Evolutionary conservation across 192 early-diverging fungal species (phyloP).

Genomic region (Chytriomyces sp.): DNA sequence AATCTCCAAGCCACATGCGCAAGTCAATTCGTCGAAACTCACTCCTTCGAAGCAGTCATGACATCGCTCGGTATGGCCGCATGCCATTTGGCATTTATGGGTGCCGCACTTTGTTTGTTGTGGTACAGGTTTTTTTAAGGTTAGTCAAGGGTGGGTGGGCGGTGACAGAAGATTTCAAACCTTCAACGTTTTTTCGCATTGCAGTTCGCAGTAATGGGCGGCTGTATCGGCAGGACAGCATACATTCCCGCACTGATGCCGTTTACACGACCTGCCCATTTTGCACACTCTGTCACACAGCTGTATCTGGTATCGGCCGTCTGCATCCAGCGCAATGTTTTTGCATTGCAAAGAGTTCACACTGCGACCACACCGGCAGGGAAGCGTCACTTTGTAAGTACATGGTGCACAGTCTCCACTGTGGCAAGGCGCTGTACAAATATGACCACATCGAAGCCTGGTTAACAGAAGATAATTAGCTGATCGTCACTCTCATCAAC

Average conservation of each 20-base stretch:
- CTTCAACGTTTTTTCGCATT: slow-evolving; percentile 49
- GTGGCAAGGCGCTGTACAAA: slow-evolving; percentile 47
- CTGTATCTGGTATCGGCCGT: slow-evolving; percentile 35
- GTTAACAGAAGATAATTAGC: neutral
- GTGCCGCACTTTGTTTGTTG: slow-evolving; percentile 35
- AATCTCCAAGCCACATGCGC: slow-evolving; percentile 83
- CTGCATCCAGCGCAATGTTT: slow-evolving; percentile 30
- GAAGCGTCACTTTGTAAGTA: slow-evolving; percentile 15
- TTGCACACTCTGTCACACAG: slow-evolving; percentile 49
- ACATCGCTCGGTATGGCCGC: slow-evolving; percentile 52
- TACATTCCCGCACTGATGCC: slow-evolving; percentile 46
- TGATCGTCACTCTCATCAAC: neutral
- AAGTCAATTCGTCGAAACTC: slow-evolving; percentile 81
- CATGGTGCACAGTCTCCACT: slow-evolving; percentile 49
- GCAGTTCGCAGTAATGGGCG: slow-evolving; percentile 45
- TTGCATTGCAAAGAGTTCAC: slow-evolving; percentile 32
- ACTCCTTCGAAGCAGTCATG: slow-evolving; percentile 66
- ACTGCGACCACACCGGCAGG: slow-evolving; percentile 47
- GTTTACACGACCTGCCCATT: slow-evolving; percentile 44
- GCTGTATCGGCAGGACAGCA: slow-evolving; percentile 47
- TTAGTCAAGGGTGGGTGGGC: no score
- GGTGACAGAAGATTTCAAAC: neutral
- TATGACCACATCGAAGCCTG: slow-evolving; percentile 49
- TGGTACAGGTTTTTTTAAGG: neutral
- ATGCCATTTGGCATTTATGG: slow-evolving; percentile 49